phyloP scores from a whole-genome alignment of 208 protist genomes.

The Polymyxa betae region DNA sequence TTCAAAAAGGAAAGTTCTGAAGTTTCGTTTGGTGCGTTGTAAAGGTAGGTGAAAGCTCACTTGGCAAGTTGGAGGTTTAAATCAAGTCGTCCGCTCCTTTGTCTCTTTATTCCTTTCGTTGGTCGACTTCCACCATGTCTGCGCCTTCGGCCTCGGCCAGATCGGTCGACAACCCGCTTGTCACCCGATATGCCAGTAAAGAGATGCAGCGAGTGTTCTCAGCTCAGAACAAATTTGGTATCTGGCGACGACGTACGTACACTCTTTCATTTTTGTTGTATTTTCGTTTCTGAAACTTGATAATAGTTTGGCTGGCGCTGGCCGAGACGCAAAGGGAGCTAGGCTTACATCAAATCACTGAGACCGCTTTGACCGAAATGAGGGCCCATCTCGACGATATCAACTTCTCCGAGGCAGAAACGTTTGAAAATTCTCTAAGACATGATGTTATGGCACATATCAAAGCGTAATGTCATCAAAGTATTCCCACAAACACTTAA shows the following conservation, averaged over 20 bases:
- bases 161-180: constrained; percentile 71
- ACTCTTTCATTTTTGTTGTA: no score
- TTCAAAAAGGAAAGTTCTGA: no score
- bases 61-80: no score
- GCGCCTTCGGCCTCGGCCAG: not conserved
- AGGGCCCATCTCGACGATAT: constrained; percentile 65
- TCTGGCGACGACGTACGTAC: constrained; percentile 54
- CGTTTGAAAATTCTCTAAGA: constrained; percentile 67
- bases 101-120: no score
- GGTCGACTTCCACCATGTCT: not conserved
- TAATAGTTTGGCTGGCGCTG: constrained; percentile 68
- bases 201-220: constrained; percentile 72
- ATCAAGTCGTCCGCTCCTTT: no score
- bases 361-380: constrained; percentile 72
- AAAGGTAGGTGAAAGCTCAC: no score
- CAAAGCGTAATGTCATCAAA: constrained; percentile 59
- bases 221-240: constrained; percentile 70
- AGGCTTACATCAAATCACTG: constrained; percentile 70
- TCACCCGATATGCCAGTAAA: constrained; percentile 66
- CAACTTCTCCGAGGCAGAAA: constrained; percentile 67
- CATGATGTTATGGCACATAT: constrained; percentile 79
- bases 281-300: no score
- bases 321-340: constrained; percentile 68
- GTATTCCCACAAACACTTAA: not conserved
- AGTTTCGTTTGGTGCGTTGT: no score